Conservation (phyloP, 1,284 basidiomycete genomes). For the Cutaneotrichosporon spelunceum region DNA sequence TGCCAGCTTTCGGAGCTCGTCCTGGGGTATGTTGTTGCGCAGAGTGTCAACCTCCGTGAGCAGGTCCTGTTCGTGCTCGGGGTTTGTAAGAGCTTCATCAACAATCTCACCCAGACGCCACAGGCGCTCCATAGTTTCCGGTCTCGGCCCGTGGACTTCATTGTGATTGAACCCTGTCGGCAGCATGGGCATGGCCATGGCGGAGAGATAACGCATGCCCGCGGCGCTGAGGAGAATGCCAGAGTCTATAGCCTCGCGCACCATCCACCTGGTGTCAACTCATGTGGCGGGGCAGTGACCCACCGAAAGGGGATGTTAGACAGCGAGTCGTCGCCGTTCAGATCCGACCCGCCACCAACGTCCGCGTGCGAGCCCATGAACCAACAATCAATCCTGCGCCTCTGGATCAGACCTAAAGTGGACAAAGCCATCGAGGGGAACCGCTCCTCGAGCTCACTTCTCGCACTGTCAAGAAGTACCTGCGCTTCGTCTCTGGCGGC, state of each 20-base stretch:
- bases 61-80: not conserved
- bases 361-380: not conserved
- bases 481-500: too few relatives aligned
- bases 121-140: not conserved
- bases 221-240: not conserved
- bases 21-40: not conserved
- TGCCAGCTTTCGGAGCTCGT: not conserved
- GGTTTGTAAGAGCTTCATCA: not conserved
- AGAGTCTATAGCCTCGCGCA: not conserved
- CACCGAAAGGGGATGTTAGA: not conserved
- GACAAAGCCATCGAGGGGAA: not conserved
- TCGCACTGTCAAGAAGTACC: too few relatives aligned
- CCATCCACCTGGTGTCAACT: not conserved
- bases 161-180: too few relatives aligned
- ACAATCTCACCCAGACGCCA: not conserved
- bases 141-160: not conserved
- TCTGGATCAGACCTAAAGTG: not conserved
- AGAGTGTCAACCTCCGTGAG: not conserved
- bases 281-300: too few relatives aligned
- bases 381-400: not conserved
- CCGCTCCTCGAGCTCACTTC: not conserved
- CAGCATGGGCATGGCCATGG: not conserved
- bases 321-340: not conserved
- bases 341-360: not conserved
- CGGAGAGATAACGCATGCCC: not conserved